Percentiles rank a stretch among this genome's conserved stretches.
Evolutionary conservation across 2,329 filamentous ascomycete species (phyloP).

Genomic region (Alternaria conjuncta): DNA sequence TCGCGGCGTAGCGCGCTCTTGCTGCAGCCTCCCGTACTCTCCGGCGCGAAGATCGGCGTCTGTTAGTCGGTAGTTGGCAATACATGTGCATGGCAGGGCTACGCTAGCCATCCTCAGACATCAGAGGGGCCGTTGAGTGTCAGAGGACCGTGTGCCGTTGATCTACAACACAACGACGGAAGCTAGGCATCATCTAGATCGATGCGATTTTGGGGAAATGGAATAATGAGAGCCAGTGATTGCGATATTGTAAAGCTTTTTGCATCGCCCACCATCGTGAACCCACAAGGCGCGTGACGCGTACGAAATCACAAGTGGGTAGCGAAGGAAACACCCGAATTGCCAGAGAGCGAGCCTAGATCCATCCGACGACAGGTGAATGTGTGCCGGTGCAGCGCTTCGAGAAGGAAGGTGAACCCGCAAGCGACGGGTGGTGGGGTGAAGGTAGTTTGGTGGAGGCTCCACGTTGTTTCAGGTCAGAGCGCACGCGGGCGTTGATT

Average conservation of each 20-base stretch:
- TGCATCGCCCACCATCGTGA: constrained; percentile 11
- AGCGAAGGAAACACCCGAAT: too few relatives aligned
- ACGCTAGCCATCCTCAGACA: constrained; percentile 21
- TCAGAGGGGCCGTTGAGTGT: constrained; percentile 19
- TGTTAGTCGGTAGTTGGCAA: constrained; percentile 13
- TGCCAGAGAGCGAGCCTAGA: constrained; percentile 11
- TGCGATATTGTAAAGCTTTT: constrained; percentile 18
- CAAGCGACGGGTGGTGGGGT: constrained; percentile 23
- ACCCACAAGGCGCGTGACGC: constrained; percentile 20
- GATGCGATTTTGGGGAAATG: constrained; percentile 17
- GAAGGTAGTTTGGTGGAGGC: constrained; percentile 26
- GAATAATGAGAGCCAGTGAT: constrained; percentile 32
- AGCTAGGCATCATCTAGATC: constrained; percentile 31
- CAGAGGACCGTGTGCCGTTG: constrained; percentile 25
- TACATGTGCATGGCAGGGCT: constrained; percentile 13
- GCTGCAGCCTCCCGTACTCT: constrained; percentile 25
- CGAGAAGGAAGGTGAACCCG: constrained; percentile 22
- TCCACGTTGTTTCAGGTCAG: constrained; percentile 29
- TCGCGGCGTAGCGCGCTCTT: constrained; percentile 34
- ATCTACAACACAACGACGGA: constrained; percentile 33
- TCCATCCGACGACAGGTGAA: constrained; percentile 42
- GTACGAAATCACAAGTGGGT: constrained; percentile 5
- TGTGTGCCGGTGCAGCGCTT: constrained; percentile 38
- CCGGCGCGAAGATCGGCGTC: constrained; percentile 14
- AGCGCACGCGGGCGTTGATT: constrained; percentile 22